Percentiles rank a stretch among this genome's conserved stretches.
phyloP scores from a whole-genome alignment of 1,139 yeast species.

The Suhomyces bribrorum region DNA sequence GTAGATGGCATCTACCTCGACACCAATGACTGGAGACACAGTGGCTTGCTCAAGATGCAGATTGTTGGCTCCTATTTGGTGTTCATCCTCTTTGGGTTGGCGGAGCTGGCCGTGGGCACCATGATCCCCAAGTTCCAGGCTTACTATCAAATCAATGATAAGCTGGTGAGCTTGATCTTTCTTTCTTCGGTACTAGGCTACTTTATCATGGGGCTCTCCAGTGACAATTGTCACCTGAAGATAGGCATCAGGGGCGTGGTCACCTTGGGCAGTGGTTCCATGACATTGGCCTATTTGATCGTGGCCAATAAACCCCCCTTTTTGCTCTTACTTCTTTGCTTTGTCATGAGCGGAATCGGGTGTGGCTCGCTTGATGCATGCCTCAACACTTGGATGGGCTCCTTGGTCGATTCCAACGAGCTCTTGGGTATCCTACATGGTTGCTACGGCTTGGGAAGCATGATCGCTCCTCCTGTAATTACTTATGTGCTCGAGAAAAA shows the following conservation, averaged over 20 bases:
- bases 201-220: constrained; percentile 40
- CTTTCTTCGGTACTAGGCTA: constrained; percentile 41
- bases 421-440: constrained; percentile 68
- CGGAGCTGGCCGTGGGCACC: constrained; percentile 61
- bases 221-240: constrained; percentile 31
- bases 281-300: constrained; percentile 33
- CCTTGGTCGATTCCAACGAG: constrained; percentile 58
- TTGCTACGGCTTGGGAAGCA: constrained; percentile 67
- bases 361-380: constrained; percentile 64
- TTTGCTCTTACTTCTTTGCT: constrained; percentile 33
- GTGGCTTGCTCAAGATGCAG: constrained; percentile 39
- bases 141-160: constrained; percentile 47
- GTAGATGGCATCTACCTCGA: constrained; percentile 28
- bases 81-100: constrained; percentile 51
- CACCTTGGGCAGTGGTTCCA: constrained; percentile 30
- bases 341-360: constrained; percentile 55
- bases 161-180: constrained; percentile 36
- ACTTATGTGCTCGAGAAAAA: constrained; percentile 40
- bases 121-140: constrained; percentile 51
- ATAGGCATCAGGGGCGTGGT: constrained; percentile 45
- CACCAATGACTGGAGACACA: constrained; percentile 43
- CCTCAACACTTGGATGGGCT: constrained; percentile 60
- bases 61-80: constrained; percentile 37
- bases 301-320: constrained; percentile 39
- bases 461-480: constrained; percentile 63